Evolutionary conservation across 179 eudicot genomes (phyloP).

Genomic region (Silene vulgaris): DNA sequence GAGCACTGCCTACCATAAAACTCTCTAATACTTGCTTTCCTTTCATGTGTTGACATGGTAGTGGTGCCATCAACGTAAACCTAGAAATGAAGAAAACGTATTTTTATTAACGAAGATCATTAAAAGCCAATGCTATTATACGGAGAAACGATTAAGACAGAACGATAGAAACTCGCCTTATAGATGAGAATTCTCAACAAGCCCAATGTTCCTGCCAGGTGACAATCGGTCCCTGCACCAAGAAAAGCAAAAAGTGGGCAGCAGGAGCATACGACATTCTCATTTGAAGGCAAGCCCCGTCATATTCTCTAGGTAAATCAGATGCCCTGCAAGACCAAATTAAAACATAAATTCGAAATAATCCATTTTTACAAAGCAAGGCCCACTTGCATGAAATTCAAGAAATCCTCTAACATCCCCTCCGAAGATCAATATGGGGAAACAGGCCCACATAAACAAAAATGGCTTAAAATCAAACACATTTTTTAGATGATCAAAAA

Average conservation of each 20-base stretch:
- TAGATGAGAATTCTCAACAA: slow-evolving; percentile 74
- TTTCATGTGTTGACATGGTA: slow-evolving; percentile 89
- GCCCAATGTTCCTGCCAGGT: slow-evolving; percentile 92
- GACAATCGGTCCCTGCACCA: slow-evolving; percentile 95
- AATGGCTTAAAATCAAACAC: slow-evolving; percentile 4
- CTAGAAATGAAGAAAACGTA: slow-evolving; percentile 32
- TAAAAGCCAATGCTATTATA: neutral
- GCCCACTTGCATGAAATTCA: slow-evolving; percentile 1
- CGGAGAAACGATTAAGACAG: neutral
- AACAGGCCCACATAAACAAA: neutral
- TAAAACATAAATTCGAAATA: neutral
- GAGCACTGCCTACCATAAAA: slow-evolving; percentile 61
- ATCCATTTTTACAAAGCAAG: neutral
- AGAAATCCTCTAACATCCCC: neutral
- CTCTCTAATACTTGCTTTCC: slow-evolving; percentile 89
- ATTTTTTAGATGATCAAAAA: neutral
- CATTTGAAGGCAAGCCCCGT: slow-evolving; percentile 94
- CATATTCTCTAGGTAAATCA: slow-evolving; percentile 80
- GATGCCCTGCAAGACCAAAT: slow-evolving; percentile 56
- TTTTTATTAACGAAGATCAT: neutral
- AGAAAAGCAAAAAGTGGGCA: slow-evolving; percentile 87
- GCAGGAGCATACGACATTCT: slow-evolving; percentile 97
- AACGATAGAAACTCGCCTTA: slow-evolving; percentile 44
- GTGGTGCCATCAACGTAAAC: slow-evolving; percentile 97
- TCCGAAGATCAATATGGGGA: neutral